Base-by-base conservation (phyloP, 805 yeast genomes). In the Candida insectalens region DNA sequence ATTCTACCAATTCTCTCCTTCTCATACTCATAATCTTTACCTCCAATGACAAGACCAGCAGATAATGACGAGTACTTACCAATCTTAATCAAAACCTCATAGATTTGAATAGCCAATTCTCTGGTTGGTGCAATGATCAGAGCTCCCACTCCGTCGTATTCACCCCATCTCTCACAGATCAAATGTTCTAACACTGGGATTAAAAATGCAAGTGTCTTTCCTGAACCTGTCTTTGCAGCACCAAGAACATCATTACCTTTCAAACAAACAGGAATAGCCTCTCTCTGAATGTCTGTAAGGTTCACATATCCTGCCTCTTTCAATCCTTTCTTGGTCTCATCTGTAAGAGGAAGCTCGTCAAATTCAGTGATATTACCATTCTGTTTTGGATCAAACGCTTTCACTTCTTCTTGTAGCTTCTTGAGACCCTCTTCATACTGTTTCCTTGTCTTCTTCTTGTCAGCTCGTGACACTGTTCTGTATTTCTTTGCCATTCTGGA, bases 11-110 rank as follows among this genome's bases (percentile, higher is more conserved):
- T 72, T 51, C 96, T 71, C 34, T 83, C 95, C 40, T 73, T 71
- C 54, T 87, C 96, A 45, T 68, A 82, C 39, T 73, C 71, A 20
- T 82, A 81, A 51, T 85, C 95, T 51, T 88, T 85, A 25, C 96
- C 96, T 32, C 96, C 96, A 47, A 88, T 87, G 8, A 88, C 89
- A 39, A 87, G 63, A 38, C 95, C 96, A 1, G 95, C 95, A 5
- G 94, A 80, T 39, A 87, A 78, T 3, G 75, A 60, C 44, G 77
- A 78, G 44, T 72, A 65, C 29, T 76, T 71, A 16, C 96, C 96
- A 34, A 87, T 77, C 45, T 77, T 81, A n/a, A 77, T 64, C 39
- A 87, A 59, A 4, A 87, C 96, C 49, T 85, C 94, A 47, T 87
- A 87, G 18, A 80, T 87, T 58, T 87, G 96, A 41, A 84, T 77